phyloP scores from a whole-genome alignment of 345 rosid species.

The Camelina neglecta region DNA sequence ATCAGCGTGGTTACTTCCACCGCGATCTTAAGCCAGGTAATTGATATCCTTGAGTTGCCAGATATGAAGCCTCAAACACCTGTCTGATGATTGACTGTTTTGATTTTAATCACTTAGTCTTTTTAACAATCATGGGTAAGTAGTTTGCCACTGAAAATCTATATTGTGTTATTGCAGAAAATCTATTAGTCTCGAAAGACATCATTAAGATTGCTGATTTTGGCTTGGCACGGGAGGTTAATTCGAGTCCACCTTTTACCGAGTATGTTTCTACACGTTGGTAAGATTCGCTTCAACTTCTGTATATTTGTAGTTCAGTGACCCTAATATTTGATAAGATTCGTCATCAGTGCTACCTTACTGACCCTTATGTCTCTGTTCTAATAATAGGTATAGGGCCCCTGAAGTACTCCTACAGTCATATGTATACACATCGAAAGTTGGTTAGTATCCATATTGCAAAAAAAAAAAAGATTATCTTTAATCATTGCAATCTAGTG shows the following conservation, averaged over 20 bases:
- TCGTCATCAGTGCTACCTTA: not conserved
- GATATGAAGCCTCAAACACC: not conserved
- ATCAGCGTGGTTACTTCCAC: constrained; percentile 94
- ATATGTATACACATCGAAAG: constrained; percentile 72
- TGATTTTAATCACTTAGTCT: not conserved
- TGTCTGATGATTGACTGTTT: not conserved
- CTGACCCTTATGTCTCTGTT: constrained; percentile 18
- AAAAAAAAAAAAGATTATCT: constrained; percentile 12
- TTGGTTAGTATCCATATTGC: constrained; percentile 70
- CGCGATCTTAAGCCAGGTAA: constrained; percentile 99
- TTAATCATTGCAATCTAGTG: not conserved
- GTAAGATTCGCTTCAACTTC: constrained; percentile 50
- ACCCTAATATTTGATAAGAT: not conserved
- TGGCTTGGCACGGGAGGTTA: constrained; percentile 94
- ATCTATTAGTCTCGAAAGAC: constrained; percentile 78
- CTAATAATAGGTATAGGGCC: constrained; percentile 84
- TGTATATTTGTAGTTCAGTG: not conserved
- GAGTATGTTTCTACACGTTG: constrained; percentile 97
- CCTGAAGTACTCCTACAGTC: constrained; percentile 98
- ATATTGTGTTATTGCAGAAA: constrained; percentile 58
- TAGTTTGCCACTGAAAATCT: constrained; percentile 7
- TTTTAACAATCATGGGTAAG: not conserved
- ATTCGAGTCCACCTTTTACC: constrained; percentile 86
- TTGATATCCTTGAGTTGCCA: constrained; percentile 26
- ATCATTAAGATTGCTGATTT: constrained; percentile 93